Base-by-base conservation (phyloP, 345 rosid species). In the Nasturtium officinale region DNA sequence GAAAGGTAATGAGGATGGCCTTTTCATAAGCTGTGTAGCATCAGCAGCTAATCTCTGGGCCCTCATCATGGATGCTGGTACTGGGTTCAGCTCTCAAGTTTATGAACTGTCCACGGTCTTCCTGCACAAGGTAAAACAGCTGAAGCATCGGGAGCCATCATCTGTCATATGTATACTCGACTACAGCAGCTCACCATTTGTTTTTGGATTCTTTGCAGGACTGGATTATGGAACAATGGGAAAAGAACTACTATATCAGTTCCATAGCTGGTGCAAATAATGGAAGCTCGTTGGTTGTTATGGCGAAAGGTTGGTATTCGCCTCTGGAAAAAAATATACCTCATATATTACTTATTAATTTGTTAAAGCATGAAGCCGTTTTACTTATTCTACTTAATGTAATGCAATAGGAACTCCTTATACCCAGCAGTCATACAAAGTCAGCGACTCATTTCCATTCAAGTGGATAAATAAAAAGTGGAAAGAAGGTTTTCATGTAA, bases 181-280 rank as follows among this genome's bases (percentile, higher is more conserved):
- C 45, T 18, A 23, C 57, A 77, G 61, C 55, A 59, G 16, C 54
- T 40, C 45, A 51, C 61, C 50, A 9, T 70, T 70, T 35, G 63
- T 54, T 63, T 25, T 25, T 65, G 79, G 59, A 51, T 63, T 69
- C 40, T 75, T 65, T 13, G 73, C 84, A 93, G 98, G 96, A 91
- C 65, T 94, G 98, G 98, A 94, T 94, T 63, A 91, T 94, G 98
- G 98, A 91, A 61, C 97, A 94, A 51, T 94, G 98, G 98, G 98
- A 93, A 79, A 93, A 84, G 75, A 93, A 88, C 70, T 94, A 78
- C 75, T 94, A 94, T 74, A 94, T 94, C 66, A 94, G 92, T 77
- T 87, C 97, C 17, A 89, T 94, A 59, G 97, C 98, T 46, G 98
- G 98, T 63, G 86, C 98, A 38, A 77, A 63, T 77, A 94, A 94